Evolutionary conservation across 768 basidiomycete species (phyloP).

Genomic region (Xerocomellus dryophilus): DNA sequence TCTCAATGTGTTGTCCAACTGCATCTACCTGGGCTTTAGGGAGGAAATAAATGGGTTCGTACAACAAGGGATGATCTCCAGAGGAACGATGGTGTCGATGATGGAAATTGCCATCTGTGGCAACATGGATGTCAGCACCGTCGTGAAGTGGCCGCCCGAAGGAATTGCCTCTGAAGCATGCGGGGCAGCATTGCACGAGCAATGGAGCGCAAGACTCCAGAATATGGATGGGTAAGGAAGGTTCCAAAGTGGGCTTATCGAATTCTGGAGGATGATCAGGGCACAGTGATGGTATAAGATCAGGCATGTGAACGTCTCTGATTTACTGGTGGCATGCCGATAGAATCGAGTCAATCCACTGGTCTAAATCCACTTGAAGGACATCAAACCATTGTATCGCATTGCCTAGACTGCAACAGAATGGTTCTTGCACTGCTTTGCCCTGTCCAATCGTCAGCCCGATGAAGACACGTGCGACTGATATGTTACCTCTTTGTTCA

Average conservation of each 20-base stretch:
- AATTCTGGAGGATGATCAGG: too few relatives aligned
- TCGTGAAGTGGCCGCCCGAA: not conserved
- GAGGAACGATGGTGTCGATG: not conserved
- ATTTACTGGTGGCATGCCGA: not conserved
- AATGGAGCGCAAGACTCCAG: too few relatives aligned
- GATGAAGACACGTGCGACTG: too few relatives aligned
- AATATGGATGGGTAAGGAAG: too few relatives aligned
- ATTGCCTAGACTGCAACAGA: slow-evolving; percentile 25
- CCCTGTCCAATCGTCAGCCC: too few relatives aligned
- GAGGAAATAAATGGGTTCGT: slow-evolving; percentile 31
- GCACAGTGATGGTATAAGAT: too few relatives aligned
- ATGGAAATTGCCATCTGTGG: slow-evolving; percentile 5
- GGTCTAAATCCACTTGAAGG: slow-evolving; percentile 15
- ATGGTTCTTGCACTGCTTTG: slow-evolving; percentile 26
- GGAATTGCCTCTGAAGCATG: too few relatives aligned
- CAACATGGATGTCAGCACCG: not conserved
- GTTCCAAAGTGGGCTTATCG: too few relatives aligned
- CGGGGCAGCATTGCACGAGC: too few relatives aligned
- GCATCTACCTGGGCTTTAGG: slow-evolving; percentile 33
- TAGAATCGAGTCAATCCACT: not conserved
- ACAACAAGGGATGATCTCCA: not conserved
- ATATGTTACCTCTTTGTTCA: too few relatives aligned
- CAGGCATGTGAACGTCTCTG: too few relatives aligned
- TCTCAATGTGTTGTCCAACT: slow-evolving; percentile 29
- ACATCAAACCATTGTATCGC: slow-evolving; percentile 32